Base-by-base conservation (phyloP, 768 basidiomycete genomes). In the Termitomyces sp. region DNA sequence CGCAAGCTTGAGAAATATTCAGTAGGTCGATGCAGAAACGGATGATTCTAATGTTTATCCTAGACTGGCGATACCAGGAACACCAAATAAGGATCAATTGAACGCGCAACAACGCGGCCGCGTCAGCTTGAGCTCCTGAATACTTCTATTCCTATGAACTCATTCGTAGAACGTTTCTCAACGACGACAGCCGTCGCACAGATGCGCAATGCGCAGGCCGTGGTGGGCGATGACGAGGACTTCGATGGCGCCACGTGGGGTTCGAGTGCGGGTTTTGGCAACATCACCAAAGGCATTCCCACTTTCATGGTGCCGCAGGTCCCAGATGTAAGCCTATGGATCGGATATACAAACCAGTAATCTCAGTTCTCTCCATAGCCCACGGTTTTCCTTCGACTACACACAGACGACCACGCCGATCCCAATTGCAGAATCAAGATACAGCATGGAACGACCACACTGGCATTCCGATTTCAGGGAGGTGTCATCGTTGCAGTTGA, bases 401-500 rank as follows among this genome's bases (percentile, higher is more conserved):
- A 98, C 74, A 98, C 96, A 42, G 94, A 98, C 69, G 94, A 97
- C 75, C 88, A 85, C 59, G 93, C 93, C 56, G 93, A 98, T 77
- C 90, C 93, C 41, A 84, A 80, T 55, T 97, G 94, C 77, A 86
- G 83, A 71, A 98, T 99, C 73, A 98, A 98, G 78, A 95, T 99
- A 62, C 88, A 93, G 68, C 97, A 99, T 68, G 97, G 97, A 64
- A 99, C 97, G 26, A 99, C 97, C 10, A 98, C 97, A 2, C 80
- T 99, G 41, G 97, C 97, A 7, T 99, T 99, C 82, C 80, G 93
- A 68, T 99, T 89, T 76, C 77, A 91, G 67, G 97, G 97, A 21
- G 97, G 97, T 53, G 93, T 98, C 55, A 95, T 98, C 58, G 97
- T 98, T n/a, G 92, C 93, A 21, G 97, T 99, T n/a, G 97, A 99